Percentiles rank a stretch among this genome's conserved stretches.
These are phyloP conservation scores for Eimeria zaria DNA, from an alignment of 169 alveolate genomes.

Conservation along the genomic window DNA sequence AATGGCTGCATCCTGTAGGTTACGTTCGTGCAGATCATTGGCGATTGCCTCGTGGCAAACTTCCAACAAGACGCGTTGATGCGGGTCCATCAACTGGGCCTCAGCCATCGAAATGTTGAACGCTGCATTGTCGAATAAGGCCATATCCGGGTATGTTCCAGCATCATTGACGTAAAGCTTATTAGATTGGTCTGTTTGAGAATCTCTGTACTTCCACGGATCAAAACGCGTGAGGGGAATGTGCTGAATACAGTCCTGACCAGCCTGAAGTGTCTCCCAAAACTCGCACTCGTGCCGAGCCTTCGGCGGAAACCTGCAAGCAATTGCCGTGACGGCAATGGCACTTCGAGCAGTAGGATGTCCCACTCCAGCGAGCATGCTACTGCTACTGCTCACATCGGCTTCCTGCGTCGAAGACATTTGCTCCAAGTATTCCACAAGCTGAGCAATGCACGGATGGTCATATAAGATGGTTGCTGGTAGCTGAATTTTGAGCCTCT, in stretches of 20 bases:
- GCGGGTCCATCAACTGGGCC: slow-evolving; percentile 89
- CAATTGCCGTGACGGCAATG: slow-evolving; percentile 85
- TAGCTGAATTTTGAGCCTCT: slow-evolving; percentile 84
- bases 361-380: background rate
- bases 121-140: slow-evolving; percentile 84
- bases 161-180: slow-evolving; percentile 85
- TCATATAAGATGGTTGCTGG: slow-evolving; percentile 88
- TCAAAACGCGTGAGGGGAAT: slow-evolving; percentile 88
- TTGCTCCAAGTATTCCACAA: slow-evolving; percentile 79
- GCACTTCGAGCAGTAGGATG: slow-evolving; percentile 5
- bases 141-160: slow-evolving; percentile 83
- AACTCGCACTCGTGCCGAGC: slow-evolving; percentile 70
- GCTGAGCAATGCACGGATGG: slow-evolving; percentile 88
- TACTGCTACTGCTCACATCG: background rate
- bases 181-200: slow-evolving; percentile 73
- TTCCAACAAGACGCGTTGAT: slow-evolving; percentile 89
- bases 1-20: slow-evolving; percentile 79
- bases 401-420: background rate
- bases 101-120: slow-evolving; percentile 86
- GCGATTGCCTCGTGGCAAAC: slow-evolving; percentile 85
- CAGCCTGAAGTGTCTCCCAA: slow-evolving; percentile 83
- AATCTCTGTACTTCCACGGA: slow-evolving; percentile 71
- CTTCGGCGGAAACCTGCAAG: slow-evolving; percentile 87
- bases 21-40: background rate
- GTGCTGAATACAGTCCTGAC: slow-evolving; percentile 84